Evolutionary conservation across 805 yeast species (phyloP).

Genomic region (Limtongozyma cylindracea): DNA sequence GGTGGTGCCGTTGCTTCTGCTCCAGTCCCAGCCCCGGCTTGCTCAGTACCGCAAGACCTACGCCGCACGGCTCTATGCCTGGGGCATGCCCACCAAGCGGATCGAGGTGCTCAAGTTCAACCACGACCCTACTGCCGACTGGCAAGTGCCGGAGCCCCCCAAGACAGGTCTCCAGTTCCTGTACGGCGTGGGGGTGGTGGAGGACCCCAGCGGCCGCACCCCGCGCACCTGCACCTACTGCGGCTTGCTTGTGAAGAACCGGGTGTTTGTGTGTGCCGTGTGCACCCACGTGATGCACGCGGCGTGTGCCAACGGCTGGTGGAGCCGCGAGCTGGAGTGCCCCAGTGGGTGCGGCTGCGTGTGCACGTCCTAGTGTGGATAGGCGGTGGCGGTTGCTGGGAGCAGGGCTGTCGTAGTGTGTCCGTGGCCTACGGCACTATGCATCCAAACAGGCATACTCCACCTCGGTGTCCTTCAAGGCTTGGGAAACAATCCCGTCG

Average conservation of each 20-base stretch:
- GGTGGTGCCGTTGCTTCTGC: conserved; percentile 13
- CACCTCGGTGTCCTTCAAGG: too few species aligned
- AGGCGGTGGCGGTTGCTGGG: too few species aligned
- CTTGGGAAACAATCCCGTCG: too few species aligned
- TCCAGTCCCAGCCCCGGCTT: conserved; percentile 11
- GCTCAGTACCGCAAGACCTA: conserved; percentile 33
- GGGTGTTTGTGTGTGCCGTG: conserved; percentile 37
- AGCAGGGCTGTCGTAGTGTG: too few species aligned
- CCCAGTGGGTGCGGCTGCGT: conserved; percentile 72
- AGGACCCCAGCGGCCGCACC: conserved; percentile 4
- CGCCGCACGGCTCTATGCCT: conserved; percentile 48
- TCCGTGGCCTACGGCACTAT: too few species aligned
- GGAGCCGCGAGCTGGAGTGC: conserved; percentile 19
- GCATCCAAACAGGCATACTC: too few species aligned
- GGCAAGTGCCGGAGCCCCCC: conserved; percentile 18
- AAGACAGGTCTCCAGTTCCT: conserved; percentile 8
- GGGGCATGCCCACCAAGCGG: conserved; percentile 71
- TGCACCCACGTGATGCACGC: conserved; percentile 71
- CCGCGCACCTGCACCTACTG: conserved; percentile 39
- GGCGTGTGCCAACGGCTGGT: conserved; percentile 48
- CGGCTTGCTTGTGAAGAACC: conserved; percentile 26
- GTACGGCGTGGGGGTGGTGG: conserved; percentile 7
- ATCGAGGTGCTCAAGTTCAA: conserved; percentile 40
- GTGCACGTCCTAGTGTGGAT: too few species aligned
- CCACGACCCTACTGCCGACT: too few species aligned